Percentiles rank a stretch among this genome's conserved stretches.
These are phyloP conservation scores for Musa schizocarpa DNA, from an alignment of 176 grass and related monocot species.

Conservation along the genomic window DNA sequence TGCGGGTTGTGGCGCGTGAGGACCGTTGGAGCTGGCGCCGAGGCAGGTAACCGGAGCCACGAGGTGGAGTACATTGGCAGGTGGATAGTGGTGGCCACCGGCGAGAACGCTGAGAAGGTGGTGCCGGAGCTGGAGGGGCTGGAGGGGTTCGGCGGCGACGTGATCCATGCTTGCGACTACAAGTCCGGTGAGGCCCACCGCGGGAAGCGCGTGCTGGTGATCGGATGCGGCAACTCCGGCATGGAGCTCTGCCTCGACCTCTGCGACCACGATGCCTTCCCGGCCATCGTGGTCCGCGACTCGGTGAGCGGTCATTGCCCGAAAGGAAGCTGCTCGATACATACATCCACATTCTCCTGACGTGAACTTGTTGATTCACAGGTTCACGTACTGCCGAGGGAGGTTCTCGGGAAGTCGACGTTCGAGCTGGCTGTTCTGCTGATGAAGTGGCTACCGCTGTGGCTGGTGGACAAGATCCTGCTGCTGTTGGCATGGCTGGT, in stretches of 20 bases:
- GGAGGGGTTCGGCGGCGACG: slow-evolving; percentile 25
- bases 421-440: slow-evolving; percentile 58
- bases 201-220: slow-evolving; percentile 60
- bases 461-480: slow-evolving; percentile 62
- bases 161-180: slow-evolving; percentile 53
- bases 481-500: slow-evolving; percentile 49
- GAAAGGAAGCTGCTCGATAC: neutral
- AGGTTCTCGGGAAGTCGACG: slow-evolving; percentile 57
- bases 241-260: slow-evolving; percentile 88
- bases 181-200: slow-evolving; percentile 47
- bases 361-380: slow-evolving; percentile 13
- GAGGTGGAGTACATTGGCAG: slow-evolving; percentile 60
- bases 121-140: slow-evolving; percentile 48
- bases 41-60: neutral
- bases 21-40: slow-evolving; percentile 11
- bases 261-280: slow-evolving; percentile 57
- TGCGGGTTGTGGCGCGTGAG: slow-evolving; percentile 41
- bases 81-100: slow-evolving; percentile 77
- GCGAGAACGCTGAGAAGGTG: slow-evolving; percentile 65
- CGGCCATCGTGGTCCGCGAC: slow-evolving; percentile 65
- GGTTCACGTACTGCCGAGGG: slow-evolving; percentile 74
- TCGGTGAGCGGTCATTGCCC: slow-evolving; percentile 37
- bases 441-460: slow-evolving; percentile 43
- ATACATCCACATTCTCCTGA: neutral
- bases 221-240: slow-evolving; percentile 77